Conservation (phyloP, 202 grass and related monocot species). For the Zoysia matrella region DNA sequence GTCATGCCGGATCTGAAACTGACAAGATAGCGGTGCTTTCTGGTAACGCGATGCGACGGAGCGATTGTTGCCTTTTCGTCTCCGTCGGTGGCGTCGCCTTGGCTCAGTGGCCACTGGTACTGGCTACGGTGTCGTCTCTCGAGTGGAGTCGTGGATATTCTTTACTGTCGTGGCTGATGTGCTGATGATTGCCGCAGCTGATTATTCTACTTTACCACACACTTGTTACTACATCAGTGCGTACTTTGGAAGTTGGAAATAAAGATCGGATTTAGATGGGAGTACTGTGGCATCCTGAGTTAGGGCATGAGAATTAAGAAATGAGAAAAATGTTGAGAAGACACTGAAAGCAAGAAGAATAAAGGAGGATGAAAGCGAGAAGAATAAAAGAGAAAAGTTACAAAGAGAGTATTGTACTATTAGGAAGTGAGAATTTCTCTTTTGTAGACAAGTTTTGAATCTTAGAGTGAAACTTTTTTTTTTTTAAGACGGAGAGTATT, state of each 20-base stretch:
- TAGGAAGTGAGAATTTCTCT: no score
- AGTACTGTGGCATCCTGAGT: no score
- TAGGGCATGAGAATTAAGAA: no score
- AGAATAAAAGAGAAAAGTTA: no score
- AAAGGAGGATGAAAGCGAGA: no score
- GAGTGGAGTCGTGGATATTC: background rate
- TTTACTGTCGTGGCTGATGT: background rate
- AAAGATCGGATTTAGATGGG: no score
- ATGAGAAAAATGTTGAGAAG: no score
- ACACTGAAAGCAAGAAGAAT: no score
- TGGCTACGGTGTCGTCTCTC: background rate
- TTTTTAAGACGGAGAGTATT: no score
- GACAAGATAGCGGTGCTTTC: background rate
- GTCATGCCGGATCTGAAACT: conserved; percentile 26
- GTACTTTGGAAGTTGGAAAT: background rate
- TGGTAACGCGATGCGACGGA: background rate
- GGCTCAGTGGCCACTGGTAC: background rate
- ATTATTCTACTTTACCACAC: background rate
- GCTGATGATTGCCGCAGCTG: background rate
- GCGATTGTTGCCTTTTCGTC: background rate
- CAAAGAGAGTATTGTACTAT: no score
- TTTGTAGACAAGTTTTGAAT: no score
- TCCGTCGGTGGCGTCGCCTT: conserved; percentile 22
- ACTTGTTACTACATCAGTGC: background rate
- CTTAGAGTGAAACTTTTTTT: no score